Conservation (phyloP, 208 protist genomes). For the Lotmaria passim region DNA sequence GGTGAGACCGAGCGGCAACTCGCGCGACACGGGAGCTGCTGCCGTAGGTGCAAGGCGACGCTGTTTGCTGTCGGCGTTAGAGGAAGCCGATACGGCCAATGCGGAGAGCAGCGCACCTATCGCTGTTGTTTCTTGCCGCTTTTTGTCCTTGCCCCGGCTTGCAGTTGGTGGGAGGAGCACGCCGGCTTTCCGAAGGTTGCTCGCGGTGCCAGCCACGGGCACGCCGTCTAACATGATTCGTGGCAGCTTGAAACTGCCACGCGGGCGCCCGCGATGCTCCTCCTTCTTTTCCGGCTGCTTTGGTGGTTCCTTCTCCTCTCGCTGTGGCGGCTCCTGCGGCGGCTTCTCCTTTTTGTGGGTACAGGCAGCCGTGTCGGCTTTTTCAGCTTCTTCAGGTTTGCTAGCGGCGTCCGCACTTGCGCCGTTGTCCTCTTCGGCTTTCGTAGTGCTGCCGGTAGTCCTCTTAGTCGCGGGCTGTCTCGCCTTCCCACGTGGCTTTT, state of each 20-base stretch:
- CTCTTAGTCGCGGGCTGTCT: background rate
- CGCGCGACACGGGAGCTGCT: background rate
- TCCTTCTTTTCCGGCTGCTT: slow-evolving; percentile 17
- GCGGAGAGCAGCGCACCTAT: background rate
- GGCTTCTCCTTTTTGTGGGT: background rate
- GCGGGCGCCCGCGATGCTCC: slow-evolving; percentile 31
- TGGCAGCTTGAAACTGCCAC: slow-evolving; percentile 26
- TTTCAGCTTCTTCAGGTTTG: background rate
- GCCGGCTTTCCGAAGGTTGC: background rate
- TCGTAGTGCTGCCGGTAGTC: background rate
- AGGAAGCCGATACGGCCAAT: background rate
- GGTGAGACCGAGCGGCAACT: slow-evolving; percentile 23
- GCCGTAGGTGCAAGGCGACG: slow-evolving; percentile 6
- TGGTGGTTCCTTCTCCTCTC: slow-evolving; percentile 5
- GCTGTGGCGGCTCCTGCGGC: no score
- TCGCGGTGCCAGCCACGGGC: background rate
- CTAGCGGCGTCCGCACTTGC: background rate
- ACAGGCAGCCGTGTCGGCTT: background rate
- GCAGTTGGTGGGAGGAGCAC: background rate
- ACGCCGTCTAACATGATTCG: slow-evolving; percentile 5
- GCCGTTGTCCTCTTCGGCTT: background rate
- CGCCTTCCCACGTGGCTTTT: slow-evolving; percentile 2
- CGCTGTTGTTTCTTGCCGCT: background rate
- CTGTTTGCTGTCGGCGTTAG: background rate
- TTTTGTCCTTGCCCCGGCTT: background rate